Base-by-base conservation (phyloP, 345 rosid species). In the Rhodamnia rubescens region DNA sequence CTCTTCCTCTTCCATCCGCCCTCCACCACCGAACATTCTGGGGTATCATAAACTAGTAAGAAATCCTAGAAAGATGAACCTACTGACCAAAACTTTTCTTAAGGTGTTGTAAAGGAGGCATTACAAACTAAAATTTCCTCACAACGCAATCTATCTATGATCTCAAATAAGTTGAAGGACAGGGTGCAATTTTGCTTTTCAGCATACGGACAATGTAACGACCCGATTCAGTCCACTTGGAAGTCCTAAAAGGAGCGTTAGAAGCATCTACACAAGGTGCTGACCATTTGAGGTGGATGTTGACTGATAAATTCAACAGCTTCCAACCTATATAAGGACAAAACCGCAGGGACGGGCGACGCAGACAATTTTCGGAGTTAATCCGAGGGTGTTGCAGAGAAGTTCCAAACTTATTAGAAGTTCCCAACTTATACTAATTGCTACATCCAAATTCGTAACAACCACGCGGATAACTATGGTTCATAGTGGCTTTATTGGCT, bases 21-120 rank as follows among this genome's bases (percentile, higher is more conserved):
- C 95, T 83, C 98, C 98, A 75, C 98, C 96, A 42, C 98, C 98
- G 91, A 98, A 96, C 89, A 98, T 91, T 83, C 99, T 98, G 84
- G 32, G 81, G 85, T 80, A 16, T 18, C 80, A 69, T 18, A 87
- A 18, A 53, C 53, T 69, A 87, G 27, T 47, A 14, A 61, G 42
- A 49, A 56, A 13, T 84, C 24, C 36, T 16, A n/a, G 26, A 44
- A 27, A 52, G 44, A 69, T 69, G 47, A 69, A 69, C 47, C 47
- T 69, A 69, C 7, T 69, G 47, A 69, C 47, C 24, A 36, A 50
- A 50, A 11, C 52, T 50, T 32, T 22, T 64, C 32, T 32, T 64
- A 64, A 29, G 44, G 44, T 18, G 8, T 64, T 3, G 78, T 69
- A 69, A 64, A 9, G 80, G 14, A 21, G 59, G 59, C 12, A 56